phyloP scores from a whole-genome alignment of 768 basidiomycete genomes.

The Lactarius akahatsu region DNA sequence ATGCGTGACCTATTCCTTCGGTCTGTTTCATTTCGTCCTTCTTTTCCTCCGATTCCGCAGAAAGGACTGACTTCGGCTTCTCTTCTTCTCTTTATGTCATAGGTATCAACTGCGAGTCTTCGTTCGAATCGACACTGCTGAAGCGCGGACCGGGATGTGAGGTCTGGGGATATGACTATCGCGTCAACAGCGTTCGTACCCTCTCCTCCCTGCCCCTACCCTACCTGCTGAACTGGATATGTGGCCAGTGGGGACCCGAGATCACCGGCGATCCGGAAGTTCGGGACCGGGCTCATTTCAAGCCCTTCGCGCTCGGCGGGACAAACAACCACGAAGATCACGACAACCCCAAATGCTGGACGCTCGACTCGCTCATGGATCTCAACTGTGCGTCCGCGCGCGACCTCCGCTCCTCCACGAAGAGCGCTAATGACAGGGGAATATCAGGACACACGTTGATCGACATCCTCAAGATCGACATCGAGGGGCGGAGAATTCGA shows the following conservation, averaged over 20 bases:
- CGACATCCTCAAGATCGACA: constrained; percentile 70
- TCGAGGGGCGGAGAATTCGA: constrained; percentile 68
- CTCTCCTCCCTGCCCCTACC: too few species aligned
- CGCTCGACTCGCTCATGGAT: constrained; percentile 59
- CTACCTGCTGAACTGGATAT: neutral
- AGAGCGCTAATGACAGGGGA: too few species aligned
- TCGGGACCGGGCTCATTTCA: constrained; percentile 43
- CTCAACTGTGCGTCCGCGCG: constrained; percentile 47
- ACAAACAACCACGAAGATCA: constrained; percentile 46
- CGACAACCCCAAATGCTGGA: constrained; percentile 56
- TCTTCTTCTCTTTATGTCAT: too few species aligned
- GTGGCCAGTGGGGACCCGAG: constrained; percentile 43
- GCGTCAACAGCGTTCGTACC: constrained; percentile 37
- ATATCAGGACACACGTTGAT: constrained; percentile 59
- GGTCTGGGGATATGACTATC: constrained; percentile 43
- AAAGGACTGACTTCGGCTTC: too few species aligned
- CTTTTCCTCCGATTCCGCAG: too few species aligned
- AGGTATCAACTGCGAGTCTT: too few species aligned
- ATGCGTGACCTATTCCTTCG: too few species aligned
- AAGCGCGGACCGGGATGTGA: constrained; percentile 42
- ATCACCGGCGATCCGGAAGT: constrained; percentile 37
- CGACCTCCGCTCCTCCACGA: too few species aligned
- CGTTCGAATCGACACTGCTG: constrained; percentile 36
- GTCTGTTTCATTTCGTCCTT: too few species aligned
- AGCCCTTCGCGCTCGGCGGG: constrained; percentile 37